These are phyloP conservation scores for Fusarium cyanostomum DNA, from an alignment of 2,329 filamentous ascomycete species.

Conservation along the genomic window DNA sequence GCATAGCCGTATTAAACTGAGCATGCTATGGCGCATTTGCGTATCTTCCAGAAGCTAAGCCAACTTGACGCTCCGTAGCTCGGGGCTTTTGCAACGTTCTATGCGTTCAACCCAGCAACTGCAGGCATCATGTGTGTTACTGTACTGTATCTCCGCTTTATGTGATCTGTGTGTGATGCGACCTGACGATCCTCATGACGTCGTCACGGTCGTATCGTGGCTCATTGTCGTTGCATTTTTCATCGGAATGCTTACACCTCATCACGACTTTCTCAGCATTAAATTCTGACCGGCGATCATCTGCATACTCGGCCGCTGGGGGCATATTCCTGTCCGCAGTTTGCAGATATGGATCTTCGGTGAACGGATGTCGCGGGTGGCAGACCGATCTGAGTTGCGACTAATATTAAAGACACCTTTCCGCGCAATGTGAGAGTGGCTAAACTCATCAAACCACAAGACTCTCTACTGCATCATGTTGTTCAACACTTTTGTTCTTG, in stretches of 20 bases:
- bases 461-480: slow-evolving; percentile 17
- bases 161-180: neutral
- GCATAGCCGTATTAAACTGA: neutral
- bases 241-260: slow-evolving; percentile 17
- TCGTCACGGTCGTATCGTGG: neutral
- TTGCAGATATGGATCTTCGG: neutral
- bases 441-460: neutral
- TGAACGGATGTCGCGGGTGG: neutral
- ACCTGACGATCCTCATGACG: neutral
- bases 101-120: neutral
- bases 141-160: neutral
- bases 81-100: neutral
- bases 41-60: too few relatives aligned
- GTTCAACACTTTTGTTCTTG: slow-evolving; percentile 10
- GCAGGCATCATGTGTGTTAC: neutral
- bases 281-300: neutral
- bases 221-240: neutral
- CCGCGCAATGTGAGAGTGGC: neutral
- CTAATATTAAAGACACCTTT: slow-evolving; percentile 9
- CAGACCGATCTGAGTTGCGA: neutral
- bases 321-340: neutral
- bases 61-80: neutral
- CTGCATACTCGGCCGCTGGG: neutral
- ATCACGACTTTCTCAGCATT: neutral
- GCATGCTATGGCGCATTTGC: neutral